Base-by-base conservation (phyloP, 2,329 filamentous ascomycete species). In the Monosporascus sp. region DNA sequence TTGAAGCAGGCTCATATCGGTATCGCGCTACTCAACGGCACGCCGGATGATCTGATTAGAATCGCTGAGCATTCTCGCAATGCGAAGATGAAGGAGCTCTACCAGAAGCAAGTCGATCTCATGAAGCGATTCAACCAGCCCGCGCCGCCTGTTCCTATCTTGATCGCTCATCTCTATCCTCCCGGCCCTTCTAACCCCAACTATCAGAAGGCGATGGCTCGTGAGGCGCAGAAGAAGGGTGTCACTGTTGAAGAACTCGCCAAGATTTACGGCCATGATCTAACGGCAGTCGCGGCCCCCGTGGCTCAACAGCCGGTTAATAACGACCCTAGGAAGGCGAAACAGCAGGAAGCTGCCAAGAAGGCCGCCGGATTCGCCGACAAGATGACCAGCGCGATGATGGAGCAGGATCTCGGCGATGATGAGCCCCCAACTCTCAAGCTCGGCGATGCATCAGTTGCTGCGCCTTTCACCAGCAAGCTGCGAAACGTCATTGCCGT, bases 1-100 rank as follows among this genome's bases (percentile, higher is more conserved):
- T 77, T 99, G 66, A 99, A 99, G 78, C 94, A 99, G 74, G 94
- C 94, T 41, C 94, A 99, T 68, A 91, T 99, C 58, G 94, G 94
- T 72, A 89, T 99, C 57, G 94, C 94, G 22, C 84, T 99, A 48
- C 83, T 99, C 61, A 99, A 99, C 71, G 94, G 94, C 57, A 95
- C 92, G 1, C 87, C 85, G 60, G 89, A 97, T 22, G 94, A 97
- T 68, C 81, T 99, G 51, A 86, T 85, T 52, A 91, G 87, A 69
- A 99, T 99, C 63, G 87, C 89, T 25, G 94, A 97, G 67, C 92
- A 99, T 72, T 86, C 88, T 65, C 88, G 94, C 62, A 96, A 91
- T 70, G 96, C 88, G 41, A 96, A 91, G 79, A 95, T 99, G 89
- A 97, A 97, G 80, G 92, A 97, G 60, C 83, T 99, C 59, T 99